Conservation (phyloP, 352 stramenopile species). For the Pythium vanterpoolii region DNA sequence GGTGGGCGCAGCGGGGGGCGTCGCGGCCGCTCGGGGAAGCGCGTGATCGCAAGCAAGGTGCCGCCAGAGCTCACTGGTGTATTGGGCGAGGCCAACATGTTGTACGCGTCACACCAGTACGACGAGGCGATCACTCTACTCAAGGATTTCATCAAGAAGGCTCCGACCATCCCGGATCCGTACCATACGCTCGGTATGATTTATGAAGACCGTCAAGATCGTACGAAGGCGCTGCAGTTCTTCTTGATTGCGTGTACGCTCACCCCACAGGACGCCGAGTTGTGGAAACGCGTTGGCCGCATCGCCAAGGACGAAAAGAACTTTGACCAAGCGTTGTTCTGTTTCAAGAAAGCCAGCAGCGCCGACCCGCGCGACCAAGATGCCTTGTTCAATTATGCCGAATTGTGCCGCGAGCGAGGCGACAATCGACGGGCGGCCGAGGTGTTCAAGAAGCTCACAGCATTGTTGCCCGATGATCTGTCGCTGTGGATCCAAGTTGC, state of each 20-base stretch:
- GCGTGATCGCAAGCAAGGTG: constrained; percentile 72
- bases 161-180: constrained; percentile 80
- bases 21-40: constrained; percentile 35
- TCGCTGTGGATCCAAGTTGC: constrained; percentile 87
- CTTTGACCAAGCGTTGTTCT: constrained; percentile 80
- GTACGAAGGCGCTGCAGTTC: constrained; percentile 80
- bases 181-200: constrained; percentile 88
- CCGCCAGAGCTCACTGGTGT: constrained; percentile 74
- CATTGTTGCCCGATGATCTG: constrained; percentile 63
- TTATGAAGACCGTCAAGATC: constrained; percentile 81
- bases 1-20: constrained; percentile 30
- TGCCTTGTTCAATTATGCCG: constrained; percentile 75
- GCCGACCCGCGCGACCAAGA: constrained; percentile 81
- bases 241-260: constrained; percentile 84
- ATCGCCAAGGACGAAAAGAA: constrained; percentile 88
- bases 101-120: constrained; percentile 86
- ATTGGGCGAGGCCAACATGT: constrained; percentile 80
- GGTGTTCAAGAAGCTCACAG: constrained; percentile 78
- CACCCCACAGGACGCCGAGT: constrained; percentile 72
- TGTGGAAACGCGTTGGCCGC: constrained; percentile 82
- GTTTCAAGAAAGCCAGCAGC: constrained; percentile 81
- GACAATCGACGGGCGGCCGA: constrained; percentile 78
- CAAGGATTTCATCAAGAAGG: constrained; percentile 90
- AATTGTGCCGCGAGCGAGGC: constrained; percentile 73
- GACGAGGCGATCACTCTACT: constrained; percentile 75